Evolutionary conservation across 306 rosid genomes (phyloP), one percentile per base, ranked within the genome.

Genomic region (Betula pendula): DNA sequence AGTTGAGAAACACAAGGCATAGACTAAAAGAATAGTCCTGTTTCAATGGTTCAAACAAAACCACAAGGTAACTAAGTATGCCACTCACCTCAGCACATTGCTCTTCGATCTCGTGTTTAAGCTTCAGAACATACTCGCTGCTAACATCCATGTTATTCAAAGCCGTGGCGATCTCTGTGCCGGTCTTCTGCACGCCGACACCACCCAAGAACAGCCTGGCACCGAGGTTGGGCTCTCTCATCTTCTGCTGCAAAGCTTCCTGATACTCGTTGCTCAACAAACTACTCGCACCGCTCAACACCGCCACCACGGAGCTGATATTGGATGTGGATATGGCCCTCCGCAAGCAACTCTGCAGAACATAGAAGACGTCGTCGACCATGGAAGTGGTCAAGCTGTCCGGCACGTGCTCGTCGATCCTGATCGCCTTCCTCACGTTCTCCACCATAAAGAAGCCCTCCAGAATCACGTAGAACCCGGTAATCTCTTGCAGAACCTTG

Each of bases 361-460:
- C 97, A 83, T 92, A 94, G 80, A 94, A 94, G 68, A 92, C 99
- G 79, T 95, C 99, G 25, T 95, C 97, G 80, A 95, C 97, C 97
- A 92, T 89, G 25, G 99, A 92, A 53, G 99, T 92, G 8, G 97
- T 92, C 51, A 95, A 94, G 87, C 97, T 90, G 44, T 92, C 97
- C 27, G 90, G 90, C 48, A 85, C 97, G 4, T 86, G 91, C 81
- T 95, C 99, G 73, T 92, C 97, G 22, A 95, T 95, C 85, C 79
- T 78, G 50, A 90, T 89, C 6, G 99, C 99, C 78, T 95, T 95
- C 83, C 97, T 89, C 56, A 89, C 97, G 82, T 91, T 95, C 85
- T 95, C 99, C 73, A 95, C 97, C 97, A 95, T 95, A 86, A 90
- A 95, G 75, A 90, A 95, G 22, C 99, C 99, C 80, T 95, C 99